Conservation (phyloP, 2,329 filamentous ascomycete species). For the Helotiales sp. region DNA sequence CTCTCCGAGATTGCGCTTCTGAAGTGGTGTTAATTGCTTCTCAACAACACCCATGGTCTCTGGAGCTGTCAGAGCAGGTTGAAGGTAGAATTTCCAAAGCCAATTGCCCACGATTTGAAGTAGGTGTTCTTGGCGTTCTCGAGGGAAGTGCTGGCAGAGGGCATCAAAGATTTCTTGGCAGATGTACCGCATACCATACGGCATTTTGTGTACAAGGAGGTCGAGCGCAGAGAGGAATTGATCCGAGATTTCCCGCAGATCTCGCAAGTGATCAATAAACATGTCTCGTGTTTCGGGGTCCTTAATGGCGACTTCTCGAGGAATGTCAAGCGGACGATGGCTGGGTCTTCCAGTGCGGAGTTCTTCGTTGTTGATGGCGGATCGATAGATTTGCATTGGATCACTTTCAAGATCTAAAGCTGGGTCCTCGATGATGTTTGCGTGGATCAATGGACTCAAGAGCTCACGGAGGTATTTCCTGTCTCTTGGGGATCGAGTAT, state of each 20-base stretch:
- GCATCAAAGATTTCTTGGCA: conserved; percentile 82
- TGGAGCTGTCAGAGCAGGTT: conserved; percentile 83
- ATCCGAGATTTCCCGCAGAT: conserved; percentile 91
- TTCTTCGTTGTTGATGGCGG: conserved; percentile 96
- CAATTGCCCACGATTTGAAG: conserved; percentile 86
- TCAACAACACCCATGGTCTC: conserved; percentile 94
- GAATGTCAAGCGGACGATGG: conserved; percentile 77
- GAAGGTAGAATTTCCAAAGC: conserved; percentile 92
- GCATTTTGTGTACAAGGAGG: conserved; percentile 82
- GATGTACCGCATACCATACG: conserved; percentile 87
- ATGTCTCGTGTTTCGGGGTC: conserved; percentile 89
- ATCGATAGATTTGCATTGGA: conserved; percentile 94
- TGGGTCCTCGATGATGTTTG: conserved; percentile 91
- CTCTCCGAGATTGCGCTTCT: conserved; percentile 89
- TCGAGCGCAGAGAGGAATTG: conserved; percentile 83
- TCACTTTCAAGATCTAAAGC: conserved; percentile 93
- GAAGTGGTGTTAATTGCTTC: conserved; percentile 81
- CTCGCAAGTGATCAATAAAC: conserved; percentile 92
- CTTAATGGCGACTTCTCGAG: conserved; percentile 90
- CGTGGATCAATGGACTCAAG: conserved; percentile 79
- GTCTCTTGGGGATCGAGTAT: conserved; percentile 87
- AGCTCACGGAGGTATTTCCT: conserved; percentile 89
- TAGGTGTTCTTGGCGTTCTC: conserved; percentile 74
- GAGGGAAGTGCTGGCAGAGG: conserved; percentile 73
- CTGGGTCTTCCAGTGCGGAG: conserved; percentile 86